phyloP scores from a whole-genome alignment of 805 yeast genomes.

The Cyberlindnera xishuangbannaensis region DNA sequence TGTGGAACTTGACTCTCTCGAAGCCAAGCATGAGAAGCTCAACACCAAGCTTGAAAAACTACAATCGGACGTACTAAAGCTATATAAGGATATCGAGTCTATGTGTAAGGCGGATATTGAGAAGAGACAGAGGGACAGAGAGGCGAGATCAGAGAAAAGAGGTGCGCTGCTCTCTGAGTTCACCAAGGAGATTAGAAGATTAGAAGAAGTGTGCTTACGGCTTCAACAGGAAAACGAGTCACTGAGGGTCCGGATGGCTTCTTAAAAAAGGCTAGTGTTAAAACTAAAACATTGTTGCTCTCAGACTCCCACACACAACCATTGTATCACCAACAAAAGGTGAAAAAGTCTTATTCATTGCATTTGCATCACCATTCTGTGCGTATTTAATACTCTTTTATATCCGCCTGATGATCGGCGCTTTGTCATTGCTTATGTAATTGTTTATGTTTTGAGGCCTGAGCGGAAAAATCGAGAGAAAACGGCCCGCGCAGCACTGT shows the following conservation, averaged over 20 bases:
- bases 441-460: too few species aligned
- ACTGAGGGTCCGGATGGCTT: conserved; percentile 9
- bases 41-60: conserved; percentile 28
- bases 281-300: too few species aligned
- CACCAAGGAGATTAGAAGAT: conserved; percentile 21
- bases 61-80: conserved; percentile 12
- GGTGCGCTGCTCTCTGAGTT: conserved; percentile 20
- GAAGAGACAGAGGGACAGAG: conserved; percentile 15
- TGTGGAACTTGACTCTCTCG: conserved; percentile 26
- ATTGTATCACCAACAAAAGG: too few species aligned
- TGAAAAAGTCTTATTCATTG: too few species aligned
- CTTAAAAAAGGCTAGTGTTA: too few species aligned
- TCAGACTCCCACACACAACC: too few species aligned
- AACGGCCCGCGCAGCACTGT: too few species aligned
- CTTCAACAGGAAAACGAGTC: conserved; percentile 18
- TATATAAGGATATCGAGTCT: conserved; percentile 13
- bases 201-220: conserved; percentile 14
- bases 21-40: conserved; percentile 30
- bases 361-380: too few species aligned
- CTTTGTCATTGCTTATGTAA: too few species aligned
- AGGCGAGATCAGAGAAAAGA: conserved; percentile 20
- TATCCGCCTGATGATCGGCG: too few species aligned
- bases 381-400: too few species aligned
- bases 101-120: conserved; percentile 13
- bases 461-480: too few species aligned